phyloP scores from a whole-genome alignment of 2,329 filamentous ascomycete genomes.

The Epichloe sibirici region DNA sequence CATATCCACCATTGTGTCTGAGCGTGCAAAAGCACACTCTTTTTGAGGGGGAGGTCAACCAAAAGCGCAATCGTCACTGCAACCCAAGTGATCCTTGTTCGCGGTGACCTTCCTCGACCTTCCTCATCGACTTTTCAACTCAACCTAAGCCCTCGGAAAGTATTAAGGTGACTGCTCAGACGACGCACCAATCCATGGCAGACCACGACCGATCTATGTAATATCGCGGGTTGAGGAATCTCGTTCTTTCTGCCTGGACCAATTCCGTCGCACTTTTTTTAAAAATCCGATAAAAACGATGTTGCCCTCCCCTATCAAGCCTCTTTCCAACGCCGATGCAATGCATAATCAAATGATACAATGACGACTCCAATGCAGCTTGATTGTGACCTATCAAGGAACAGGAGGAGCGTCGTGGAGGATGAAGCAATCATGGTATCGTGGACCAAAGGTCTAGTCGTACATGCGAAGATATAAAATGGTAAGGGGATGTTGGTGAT shows the following conservation, averaged over 20 bases:
- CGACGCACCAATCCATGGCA: conserved; percentile 6
- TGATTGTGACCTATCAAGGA: conserved; percentile 15
- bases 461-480: conserved; percentile 21
- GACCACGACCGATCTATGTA: conserved; percentile 28
- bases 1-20: not conserved
- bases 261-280: conserved; percentile 14
- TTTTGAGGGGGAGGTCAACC: not conserved
- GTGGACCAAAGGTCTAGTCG: conserved; percentile 31
- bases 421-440: conserved; percentile 34
- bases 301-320: conserved; percentile 17
- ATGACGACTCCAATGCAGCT: conserved; percentile 11
- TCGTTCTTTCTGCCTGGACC: conserved; percentile 23
- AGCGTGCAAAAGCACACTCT: not conserved
- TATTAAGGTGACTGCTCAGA: conserved; percentile 17
- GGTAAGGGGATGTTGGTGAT: conserved; percentile 10
- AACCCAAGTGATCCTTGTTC: not conserved
- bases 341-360: conserved; percentile 37
- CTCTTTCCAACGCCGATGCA: conserved; percentile 44
- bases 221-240: conserved; percentile 26
- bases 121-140: conserved; percentile 9
- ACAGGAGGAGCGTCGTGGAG: not conserved
- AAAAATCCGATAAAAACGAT: conserved; percentile 12
- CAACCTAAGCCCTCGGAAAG: conserved; percentile 14
- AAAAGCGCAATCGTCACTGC: not conserved
- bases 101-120: not conserved